These are phyloP conservation scores for Blepharisma stoltei DNA, from an alignment of 73 alveolate species.

Conservation along the genomic window DNA sequence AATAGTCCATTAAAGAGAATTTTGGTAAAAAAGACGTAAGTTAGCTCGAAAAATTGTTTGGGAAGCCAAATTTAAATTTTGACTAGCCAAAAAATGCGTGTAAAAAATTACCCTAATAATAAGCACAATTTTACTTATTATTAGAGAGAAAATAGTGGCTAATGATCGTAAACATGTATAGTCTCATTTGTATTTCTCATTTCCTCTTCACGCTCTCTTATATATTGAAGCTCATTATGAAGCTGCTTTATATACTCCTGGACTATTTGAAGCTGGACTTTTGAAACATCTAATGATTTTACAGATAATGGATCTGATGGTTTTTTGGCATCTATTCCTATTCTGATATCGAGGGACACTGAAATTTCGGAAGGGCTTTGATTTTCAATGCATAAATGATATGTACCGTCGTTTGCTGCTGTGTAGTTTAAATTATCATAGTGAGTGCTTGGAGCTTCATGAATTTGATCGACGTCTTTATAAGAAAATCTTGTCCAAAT, in stretches of 20 bases:
- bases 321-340: constrained; percentile 23
- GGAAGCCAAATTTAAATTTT: no score
- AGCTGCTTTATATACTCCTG: constrained; percentile 19
- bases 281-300: neutral
- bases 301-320: neutral
- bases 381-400: neutral
- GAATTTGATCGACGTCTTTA: no score
- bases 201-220: constrained; percentile 33
- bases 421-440: neutral
- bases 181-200: constrained; percentile 28
- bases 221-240: neutral
- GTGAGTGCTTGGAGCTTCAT: neutral
- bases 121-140: no score
- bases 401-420: constrained; percentile 13
- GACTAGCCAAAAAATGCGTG: no score
- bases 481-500: no score
- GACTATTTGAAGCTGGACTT: neutral
- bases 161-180: no score
- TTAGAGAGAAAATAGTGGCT: no score
- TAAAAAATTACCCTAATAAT: no score
- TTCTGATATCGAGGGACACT: neutral
- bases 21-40: no score
- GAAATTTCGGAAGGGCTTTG: neutral
- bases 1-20: no score
- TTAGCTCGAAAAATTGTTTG: no score